Conservation (phyloP, 495 filamentous ascomycete species). For the Cercophora scortea region DNA sequence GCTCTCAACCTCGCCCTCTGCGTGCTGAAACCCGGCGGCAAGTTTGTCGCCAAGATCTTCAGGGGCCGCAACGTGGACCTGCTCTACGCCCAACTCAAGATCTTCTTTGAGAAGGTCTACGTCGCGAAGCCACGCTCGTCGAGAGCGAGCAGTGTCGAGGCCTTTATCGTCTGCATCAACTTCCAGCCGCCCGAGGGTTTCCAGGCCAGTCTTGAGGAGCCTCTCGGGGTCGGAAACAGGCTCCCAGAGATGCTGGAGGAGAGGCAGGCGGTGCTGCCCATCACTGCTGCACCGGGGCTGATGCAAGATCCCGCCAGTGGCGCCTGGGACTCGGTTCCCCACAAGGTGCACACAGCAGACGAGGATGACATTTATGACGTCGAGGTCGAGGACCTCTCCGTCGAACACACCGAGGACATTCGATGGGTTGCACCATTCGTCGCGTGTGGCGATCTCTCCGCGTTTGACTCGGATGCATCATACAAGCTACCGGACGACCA, state of each 20-base stretch:
- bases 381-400: slow-evolving; percentile 35
- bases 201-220: slow-evolving; percentile 59
- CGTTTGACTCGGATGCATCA: slow-evolving; percentile 89
- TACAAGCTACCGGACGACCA: slow-evolving; percentile 72
- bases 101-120: slow-evolving; percentile 78
- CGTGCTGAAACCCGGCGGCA: slow-evolving; percentile 84
- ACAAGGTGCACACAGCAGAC: slow-evolving; percentile 5
- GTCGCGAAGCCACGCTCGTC: slow-evolving; percentile 91
- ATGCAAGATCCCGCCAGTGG: slow-evolving; percentile 34
- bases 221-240: slow-evolving; percentile 50
- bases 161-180: slow-evolving; percentile 90
- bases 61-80: slow-evolving; percentile 86
- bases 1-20: slow-evolving; percentile 88
- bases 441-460: slow-evolving; percentile 90
- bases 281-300: slow-evolving; percentile 26
- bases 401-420: slow-evolving; percentile 32
- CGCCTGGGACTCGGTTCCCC: slow-evolving; percentile 27
- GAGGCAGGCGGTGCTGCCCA: slow-evolving; percentile 25
- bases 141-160: slow-evolving; percentile 89
- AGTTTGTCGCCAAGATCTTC: slow-evolving; percentile 98
- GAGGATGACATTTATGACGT: slow-evolving; percentile 59
- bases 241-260: slow-evolving; percentile 34
- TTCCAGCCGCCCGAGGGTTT: slow-evolving; percentile 61
- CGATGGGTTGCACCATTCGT: slow-evolving; percentile 92
- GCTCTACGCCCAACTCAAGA: slow-evolving; percentile 82